Evolutionary conservation across 2,329 filamentous ascomycete species (phyloP).

Genomic region (Hymenoscyphus repandus): DNA sequence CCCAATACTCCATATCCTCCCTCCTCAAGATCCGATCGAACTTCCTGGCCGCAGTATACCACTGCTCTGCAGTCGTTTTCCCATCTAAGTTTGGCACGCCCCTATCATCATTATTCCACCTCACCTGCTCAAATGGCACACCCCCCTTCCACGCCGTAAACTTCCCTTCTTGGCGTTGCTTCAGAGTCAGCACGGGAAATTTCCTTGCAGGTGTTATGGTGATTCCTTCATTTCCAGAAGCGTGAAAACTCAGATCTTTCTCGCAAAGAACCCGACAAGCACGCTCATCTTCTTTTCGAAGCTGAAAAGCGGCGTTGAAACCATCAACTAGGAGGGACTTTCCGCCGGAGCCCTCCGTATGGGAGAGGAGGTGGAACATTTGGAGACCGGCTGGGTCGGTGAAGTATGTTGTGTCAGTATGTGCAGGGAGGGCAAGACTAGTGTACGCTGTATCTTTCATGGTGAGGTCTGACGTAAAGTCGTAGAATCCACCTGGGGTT

Average conservation of each 20-base stretch:
- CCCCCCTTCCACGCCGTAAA: conserved; percentile 33
- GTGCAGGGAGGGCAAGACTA: conserved; percentile 71
- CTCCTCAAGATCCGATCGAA: conserved; percentile 67
- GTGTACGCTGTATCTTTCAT: conserved; percentile 92
- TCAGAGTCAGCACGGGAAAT: conserved; percentile 61
- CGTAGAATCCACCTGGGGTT: conserved; percentile 61
- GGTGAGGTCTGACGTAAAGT: conserved; percentile 84
- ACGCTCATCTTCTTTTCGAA: conserved; percentile 48
- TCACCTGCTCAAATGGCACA: conserved; percentile 46
- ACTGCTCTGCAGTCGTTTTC: conserved; percentile 35
- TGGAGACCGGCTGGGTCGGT: conserved; percentile 87
- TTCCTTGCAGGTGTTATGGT: conserved; percentile 66
- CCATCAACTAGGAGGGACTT: conserved; percentile 81
- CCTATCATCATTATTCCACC: conserved; percentile 93
- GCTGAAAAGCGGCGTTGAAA: conserved; percentile 62
- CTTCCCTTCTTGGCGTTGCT: conserved; percentile 33
- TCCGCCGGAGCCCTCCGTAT: conserved; percentile 65
- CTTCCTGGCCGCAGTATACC: conserved; percentile 76
- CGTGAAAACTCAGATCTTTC: conserved; percentile 66
- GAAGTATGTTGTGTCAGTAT: conserved; percentile 97
- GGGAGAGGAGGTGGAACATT: conserved; percentile 85
- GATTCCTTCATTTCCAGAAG: conserved; percentile 80
- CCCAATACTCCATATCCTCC: conserved; percentile 66
- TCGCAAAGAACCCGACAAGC: conserved; percentile 54
- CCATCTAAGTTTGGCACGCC: conserved; percentile 43